phyloP scores from a whole-genome alignment of 495 filamentous ascomycete species.

The Pseudoneurospora amorphoporcata region DNA sequence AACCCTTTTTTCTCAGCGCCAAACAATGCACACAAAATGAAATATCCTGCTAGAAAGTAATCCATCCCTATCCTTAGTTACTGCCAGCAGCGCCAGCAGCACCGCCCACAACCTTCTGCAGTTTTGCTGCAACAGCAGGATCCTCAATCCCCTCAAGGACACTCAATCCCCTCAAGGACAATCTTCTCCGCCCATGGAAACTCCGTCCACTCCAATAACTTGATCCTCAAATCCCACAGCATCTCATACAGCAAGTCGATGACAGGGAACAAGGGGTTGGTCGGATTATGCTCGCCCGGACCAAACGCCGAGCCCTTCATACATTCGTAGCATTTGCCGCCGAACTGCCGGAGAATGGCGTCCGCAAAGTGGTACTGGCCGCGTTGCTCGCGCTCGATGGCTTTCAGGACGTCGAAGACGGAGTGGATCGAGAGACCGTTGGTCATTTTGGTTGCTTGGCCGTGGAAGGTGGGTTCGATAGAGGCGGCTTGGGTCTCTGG shows the following conservation, averaged over 20 bases:
- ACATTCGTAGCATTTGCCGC: constrained; percentile 1
- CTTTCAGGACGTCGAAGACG: background rate
- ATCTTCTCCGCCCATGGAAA: background rate
- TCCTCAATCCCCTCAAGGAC: background rate
- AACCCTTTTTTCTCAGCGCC: background rate
- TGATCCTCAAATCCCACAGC: background rate
- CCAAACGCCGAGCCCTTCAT: background rate
- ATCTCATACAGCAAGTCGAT: constrained; percentile 3
- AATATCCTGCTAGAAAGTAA: background rate
- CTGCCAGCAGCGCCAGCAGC: background rate
- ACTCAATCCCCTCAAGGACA: background rate
- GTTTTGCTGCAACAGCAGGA: background rate
- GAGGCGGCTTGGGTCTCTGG: background rate
- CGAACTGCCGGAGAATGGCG: background rate
- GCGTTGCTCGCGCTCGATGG: background rate
- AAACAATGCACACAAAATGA: background rate
- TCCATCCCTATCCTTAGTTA: background rate
- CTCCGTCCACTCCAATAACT: background rate
- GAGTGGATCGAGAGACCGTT: background rate
- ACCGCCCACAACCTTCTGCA: background rate
- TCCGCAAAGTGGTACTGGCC: background rate
- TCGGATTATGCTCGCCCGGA: background rate
- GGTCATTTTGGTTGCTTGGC: background rate
- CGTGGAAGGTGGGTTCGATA: background rate
- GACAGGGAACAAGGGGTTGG: constrained; percentile 6